Evolutionary conservation across 1,284 basidiomycete genomes (phyloP).

Genomic region (Salmacisia buchloeana): DNA sequence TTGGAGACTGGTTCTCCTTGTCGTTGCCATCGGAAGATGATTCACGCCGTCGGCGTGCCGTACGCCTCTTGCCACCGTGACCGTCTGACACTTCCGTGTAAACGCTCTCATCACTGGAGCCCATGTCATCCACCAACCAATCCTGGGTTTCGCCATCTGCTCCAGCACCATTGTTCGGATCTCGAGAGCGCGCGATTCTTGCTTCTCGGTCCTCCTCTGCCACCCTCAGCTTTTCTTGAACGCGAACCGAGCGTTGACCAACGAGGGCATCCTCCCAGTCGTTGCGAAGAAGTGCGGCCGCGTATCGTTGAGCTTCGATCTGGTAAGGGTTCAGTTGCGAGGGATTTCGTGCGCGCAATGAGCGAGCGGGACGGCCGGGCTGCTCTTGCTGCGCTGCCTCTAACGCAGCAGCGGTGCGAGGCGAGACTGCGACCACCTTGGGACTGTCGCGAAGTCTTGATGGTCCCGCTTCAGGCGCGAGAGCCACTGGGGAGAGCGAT

Average conservation of each 20-base stretch:
- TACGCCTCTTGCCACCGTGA: neutral
- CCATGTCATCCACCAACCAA: slow-evolving; percentile 23
- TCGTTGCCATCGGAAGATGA: slow-evolving; percentile 1
- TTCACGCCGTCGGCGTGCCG: slow-evolving; percentile 10
- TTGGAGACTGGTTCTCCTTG: neutral
- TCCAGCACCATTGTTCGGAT: neutral
- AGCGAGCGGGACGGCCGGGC: neutral
- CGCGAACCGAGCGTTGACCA: slow-evolving; percentile 35
- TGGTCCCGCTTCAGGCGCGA: no score
- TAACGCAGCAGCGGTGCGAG: neutral
- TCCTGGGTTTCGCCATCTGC: slow-evolving; percentile 19
- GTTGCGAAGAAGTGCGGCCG: slow-evolving; percentile 45
- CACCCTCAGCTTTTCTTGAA: slow-evolving; percentile 24
- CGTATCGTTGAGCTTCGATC: slow-evolving; percentile 48
- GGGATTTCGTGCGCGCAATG: slow-evolving; percentile 45
- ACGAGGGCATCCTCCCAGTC: slow-evolving; percentile 53
- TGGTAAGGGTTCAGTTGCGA: slow-evolving; percentile 52
- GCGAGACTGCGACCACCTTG: neutral
- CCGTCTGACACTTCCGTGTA: slow-evolving; percentile 8
- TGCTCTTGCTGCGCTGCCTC: neutral
- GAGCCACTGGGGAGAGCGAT: no score
- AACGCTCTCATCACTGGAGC: slow-evolving; percentile 17
- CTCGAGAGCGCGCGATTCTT: neutral
- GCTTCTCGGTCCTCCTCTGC: slow-evolving; percentile 22
- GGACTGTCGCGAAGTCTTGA: no score